Evolutionary conservation across 2,329 filamentous ascomycete species (phyloP).

Genomic region (Achaetomium macrosporum): DNA sequence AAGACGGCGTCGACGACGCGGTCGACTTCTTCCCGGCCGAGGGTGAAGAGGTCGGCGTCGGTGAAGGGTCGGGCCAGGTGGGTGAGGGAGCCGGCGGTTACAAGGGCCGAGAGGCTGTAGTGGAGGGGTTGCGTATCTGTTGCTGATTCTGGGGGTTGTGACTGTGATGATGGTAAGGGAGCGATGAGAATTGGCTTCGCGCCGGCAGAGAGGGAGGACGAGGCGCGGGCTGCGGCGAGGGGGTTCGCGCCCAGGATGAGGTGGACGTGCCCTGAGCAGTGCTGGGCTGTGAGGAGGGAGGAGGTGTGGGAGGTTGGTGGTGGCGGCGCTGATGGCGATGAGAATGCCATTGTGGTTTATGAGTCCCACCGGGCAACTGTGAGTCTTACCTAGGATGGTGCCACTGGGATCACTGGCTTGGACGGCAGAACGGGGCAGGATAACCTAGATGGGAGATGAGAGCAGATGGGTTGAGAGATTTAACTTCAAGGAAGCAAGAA

Average conservation of each 20-base stretch:
- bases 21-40: conserved; percentile 76
- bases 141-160: background rate
- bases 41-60: conserved; percentile 63
- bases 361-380: too few species aligned
- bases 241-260: conserved; percentile 82
- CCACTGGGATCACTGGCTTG: background rate
- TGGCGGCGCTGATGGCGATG: conserved; percentile 20
- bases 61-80: conserved; percentile 63
- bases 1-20: conserved; percentile 86
- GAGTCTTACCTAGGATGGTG: too few species aligned
- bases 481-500: background rate
- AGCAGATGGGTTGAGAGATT: too few species aligned
- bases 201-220: conserved; percentile 73
- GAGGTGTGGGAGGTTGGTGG: conserved; percentile 25
- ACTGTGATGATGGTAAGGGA: conserved; percentile 33
- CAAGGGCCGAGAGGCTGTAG: conserved; percentile 52
- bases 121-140: conserved; percentile 37
- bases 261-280: conserved; percentile 67
- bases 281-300: conserved; percentile 65
- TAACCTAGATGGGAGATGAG: background rate
- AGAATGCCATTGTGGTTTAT: conserved; percentile 20
- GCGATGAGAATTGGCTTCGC: conserved; percentile 76
- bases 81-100: conserved; percentile 60
- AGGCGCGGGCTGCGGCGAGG: conserved; percentile 77
- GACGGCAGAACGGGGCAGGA: background rate